Percentiles rank a stretch among this genome's conserved stretches.
Evolutionary conservation across 2,329 filamentous ascomycete genomes (phyloP).

Genomic region (Colletotrichum sp.): DNA sequence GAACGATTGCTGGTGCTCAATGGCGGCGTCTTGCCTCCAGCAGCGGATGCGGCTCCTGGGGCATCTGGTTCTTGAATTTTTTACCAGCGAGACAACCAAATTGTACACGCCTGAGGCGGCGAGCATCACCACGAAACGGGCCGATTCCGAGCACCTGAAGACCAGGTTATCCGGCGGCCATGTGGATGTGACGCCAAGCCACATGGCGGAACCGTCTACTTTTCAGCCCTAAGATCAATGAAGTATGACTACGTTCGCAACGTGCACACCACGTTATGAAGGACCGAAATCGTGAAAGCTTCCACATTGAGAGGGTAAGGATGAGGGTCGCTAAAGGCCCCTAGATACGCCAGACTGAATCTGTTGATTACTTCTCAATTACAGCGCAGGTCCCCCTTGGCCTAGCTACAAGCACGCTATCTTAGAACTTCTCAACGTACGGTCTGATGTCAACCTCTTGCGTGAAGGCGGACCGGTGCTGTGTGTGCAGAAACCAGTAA

Average conservation of each 20-base stretch:
- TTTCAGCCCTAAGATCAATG: constrained; percentile 20
- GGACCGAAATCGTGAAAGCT: constrained; percentile 9
- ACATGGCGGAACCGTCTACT: constrained; percentile 22
- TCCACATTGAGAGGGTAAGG: not conserved
- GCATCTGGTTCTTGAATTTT: constrained; percentile 21
- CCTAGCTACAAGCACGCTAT: not conserved
- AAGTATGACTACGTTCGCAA: constrained; percentile 24
- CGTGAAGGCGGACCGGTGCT: constrained; percentile 79
- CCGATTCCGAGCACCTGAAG: constrained; percentile 25
- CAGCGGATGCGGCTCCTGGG: not conserved
- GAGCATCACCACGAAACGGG: constrained; percentile 20
- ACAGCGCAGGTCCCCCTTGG: not conserved
- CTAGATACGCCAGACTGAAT: not conserved
- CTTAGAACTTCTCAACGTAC: constrained; percentile 77
- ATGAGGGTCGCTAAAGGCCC: not conserved
- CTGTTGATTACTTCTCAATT: not conserved
- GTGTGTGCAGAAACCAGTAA: constrained; percentile 85
- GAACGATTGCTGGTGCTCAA: constrained; percentile 58
- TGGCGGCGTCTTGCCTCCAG: constrained; percentile 10
- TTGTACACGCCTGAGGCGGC: constrained; percentile 16
- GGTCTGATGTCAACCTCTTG: constrained; percentile 84
- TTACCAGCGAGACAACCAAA: not conserved
- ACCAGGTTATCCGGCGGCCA: constrained; percentile 18
- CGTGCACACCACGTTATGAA: constrained; percentile 2
- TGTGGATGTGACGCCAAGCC: constrained; percentile 14